Percentiles rank a stretch among this genome's conserved stretches.
Conservation (phyloP, 2,329 filamentous ascomycete genomes). For the Leptographium galeiforme region DNA sequence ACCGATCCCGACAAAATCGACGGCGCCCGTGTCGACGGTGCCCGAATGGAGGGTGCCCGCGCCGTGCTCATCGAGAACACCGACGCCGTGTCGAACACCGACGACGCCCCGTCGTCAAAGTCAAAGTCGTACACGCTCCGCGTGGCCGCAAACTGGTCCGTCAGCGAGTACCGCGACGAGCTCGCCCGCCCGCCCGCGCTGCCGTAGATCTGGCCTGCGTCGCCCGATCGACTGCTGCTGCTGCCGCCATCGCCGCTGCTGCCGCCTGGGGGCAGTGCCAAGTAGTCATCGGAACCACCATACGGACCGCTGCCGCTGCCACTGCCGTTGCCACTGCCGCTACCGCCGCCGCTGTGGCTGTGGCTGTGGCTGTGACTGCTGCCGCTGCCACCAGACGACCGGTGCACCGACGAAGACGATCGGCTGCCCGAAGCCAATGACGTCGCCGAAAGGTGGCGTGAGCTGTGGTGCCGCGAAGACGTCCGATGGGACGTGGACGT, state of each 20-base stretch:
- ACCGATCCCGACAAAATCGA: slow-evolving; percentile 4
- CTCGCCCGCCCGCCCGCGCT: slow-evolving; percentile 17
- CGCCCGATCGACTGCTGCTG: not conserved
- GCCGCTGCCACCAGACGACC: not conserved
- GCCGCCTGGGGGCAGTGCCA: not conserved
- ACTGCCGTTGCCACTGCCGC: not conserved
- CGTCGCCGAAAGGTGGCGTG: slow-evolving; percentile 4
- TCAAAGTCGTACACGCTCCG: slow-evolving; percentile 32
- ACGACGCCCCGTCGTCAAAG: slow-evolving; percentile 30
- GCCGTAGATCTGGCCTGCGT: slow-evolving; percentile 3
- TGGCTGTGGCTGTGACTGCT: not conserved
- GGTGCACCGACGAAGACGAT: slow-evolving; percentile 8
- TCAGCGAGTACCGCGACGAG: slow-evolving; percentile 32
- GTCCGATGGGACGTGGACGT: slow-evolving; percentile 1
- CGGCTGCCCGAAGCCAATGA: slow-evolving; percentile 6
- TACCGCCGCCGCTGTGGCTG: not conserved
- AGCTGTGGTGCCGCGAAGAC: slow-evolving; percentile 7
- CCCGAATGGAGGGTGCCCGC: slow-evolving; percentile 10
- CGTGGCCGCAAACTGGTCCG: slow-evolving; percentile 34
- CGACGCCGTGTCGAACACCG: slow-evolving; percentile 21
- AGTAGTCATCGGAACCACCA: not conserved
- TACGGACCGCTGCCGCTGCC: not conserved
- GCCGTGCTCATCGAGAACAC: slow-evolving; percentile 8
- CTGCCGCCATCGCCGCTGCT: not conserved
- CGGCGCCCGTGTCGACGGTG: slow-evolving; percentile 14